Percentiles rank a stretch among this genome's conserved stretches.
These are phyloP conservation scores for Umbilicaria muhlenbergii DNA, from an alignment of 495 filamentous ascomycete genomes.

Conservation along the genomic window DNA sequence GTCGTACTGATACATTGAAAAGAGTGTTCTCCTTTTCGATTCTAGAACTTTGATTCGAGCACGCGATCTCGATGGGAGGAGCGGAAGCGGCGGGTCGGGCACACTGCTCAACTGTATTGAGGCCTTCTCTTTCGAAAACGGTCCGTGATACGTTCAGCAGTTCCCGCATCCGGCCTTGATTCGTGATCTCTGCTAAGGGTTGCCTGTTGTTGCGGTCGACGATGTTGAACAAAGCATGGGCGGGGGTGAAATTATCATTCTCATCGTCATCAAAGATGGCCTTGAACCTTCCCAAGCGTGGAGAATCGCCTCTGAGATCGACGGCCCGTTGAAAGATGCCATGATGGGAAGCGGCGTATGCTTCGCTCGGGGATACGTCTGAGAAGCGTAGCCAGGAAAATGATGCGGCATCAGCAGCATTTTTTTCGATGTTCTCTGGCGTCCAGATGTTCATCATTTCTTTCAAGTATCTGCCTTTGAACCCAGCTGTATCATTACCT, in stretches of 20 bases:
- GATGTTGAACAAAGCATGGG: constrained; percentile 69
- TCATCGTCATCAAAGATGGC: constrained; percentile 46
- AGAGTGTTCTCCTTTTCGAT: constrained; percentile 57
- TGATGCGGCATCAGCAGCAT: constrained; percentile 34
- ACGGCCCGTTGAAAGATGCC: constrained; percentile 50
- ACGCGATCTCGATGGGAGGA: constrained; percentile 72
- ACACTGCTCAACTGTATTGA: constrained; percentile 64
- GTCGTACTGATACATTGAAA: constrained; percentile 64
- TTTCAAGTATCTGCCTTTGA: constrained; percentile 52
- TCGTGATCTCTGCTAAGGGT: constrained; percentile 53
- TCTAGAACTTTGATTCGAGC: constrained; percentile 48
- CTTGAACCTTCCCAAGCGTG: constrained; percentile 35
- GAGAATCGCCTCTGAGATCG: constrained; percentile 28
- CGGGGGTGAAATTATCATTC: constrained; percentile 36
- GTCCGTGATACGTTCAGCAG: constrained; percentile 66
- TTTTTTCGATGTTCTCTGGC: constrained; percentile 57
- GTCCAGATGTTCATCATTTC: constrained; percentile 84
- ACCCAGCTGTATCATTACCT: constrained; percentile 60
- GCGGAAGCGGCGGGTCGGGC: constrained; percentile 60
- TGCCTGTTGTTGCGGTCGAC: constrained; percentile 49
- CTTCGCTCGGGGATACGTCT: constrained; percentile 59
- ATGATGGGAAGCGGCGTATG: constrained; percentile 46
- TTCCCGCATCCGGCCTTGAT: constrained; percentile 53
- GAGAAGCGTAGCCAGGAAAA: constrained; percentile 90
- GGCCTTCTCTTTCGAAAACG: constrained; percentile 49